Percentiles rank a stretch among this genome's conserved stretches.
Evolutionary conservation across 371 early-diverging fungal species (phyloP).

Genomic region (Funneliformis caledonium): DNA sequence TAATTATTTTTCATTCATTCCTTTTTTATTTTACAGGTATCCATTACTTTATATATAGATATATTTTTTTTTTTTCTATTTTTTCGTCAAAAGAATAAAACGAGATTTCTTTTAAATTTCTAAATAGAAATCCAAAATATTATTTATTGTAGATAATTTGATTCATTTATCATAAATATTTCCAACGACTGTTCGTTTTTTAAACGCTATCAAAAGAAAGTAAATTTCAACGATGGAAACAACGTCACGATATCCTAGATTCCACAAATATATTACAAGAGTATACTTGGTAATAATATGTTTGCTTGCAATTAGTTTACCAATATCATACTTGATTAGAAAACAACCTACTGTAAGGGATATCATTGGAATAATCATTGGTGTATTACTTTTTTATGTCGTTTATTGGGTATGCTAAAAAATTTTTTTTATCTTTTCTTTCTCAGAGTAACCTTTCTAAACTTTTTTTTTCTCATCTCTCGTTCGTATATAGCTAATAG

Average conservation of each 20-base stretch:
- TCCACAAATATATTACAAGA: constrained; percentile 9
- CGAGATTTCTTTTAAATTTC: too few species aligned
- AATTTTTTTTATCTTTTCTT: neutral
- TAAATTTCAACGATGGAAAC: neutral
- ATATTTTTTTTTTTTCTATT: too few species aligned
- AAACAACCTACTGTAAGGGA: neutral
- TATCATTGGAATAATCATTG: neutral
- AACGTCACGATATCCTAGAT: constrained; percentile 6
- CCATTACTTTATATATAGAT: too few species aligned
- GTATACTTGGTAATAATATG: neutral
- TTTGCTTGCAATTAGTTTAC: neutral
- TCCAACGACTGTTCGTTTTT: too few species aligned
- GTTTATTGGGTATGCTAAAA: constrained; percentile 1
- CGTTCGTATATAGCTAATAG: neutral
- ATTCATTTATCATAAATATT: too few species aligned
- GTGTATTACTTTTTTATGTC: neutral
- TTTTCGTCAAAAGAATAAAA: too few species aligned
- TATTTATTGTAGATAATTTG: too few species aligned
- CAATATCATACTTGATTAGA: neutral
- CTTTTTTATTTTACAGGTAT: too few species aligned
- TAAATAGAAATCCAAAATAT: too few species aligned
- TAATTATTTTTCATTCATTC: too few species aligned
- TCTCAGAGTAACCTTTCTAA: neutral
- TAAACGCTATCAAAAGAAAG: too few species aligned
- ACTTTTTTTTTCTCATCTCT: neutral